Evolutionary conservation across 2,329 filamentous ascomycete species (phyloP).

Genomic region (Lasiodiplodia hormozganensis): DNA sequence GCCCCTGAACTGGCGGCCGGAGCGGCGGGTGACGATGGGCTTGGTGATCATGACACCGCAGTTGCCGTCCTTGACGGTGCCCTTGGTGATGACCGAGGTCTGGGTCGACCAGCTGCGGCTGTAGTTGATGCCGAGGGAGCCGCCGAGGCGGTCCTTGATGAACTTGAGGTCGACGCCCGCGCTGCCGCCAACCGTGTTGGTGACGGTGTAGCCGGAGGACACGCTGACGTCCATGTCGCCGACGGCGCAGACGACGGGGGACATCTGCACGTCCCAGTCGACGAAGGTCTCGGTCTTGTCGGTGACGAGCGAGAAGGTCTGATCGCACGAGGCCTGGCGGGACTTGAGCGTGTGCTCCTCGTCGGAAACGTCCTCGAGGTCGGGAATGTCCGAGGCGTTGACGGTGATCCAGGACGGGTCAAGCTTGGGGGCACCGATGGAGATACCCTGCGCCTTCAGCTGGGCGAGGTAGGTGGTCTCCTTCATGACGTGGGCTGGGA

Average conservation of each 20-base stretch:
- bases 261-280: conserved; percentile 51
- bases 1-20: conserved; percentile 32
- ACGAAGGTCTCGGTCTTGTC: conserved; percentile 41
- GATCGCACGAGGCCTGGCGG: conserved; percentile 22
- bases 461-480: conserved; percentile 14
- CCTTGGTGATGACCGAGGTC: background rate
- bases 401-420: background rate
- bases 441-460: conserved; percentile 19
- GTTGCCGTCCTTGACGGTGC: background rate
- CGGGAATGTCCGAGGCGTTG: background rate
- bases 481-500: conserved; percentile 1
- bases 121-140: conserved; percentile 39
- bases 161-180: conserved; percentile 32
- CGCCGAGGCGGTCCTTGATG: conserved; percentile 38
- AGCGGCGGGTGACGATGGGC: conserved; percentile 34
- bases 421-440: conserved; percentile 2
- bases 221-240: conserved; percentile 40
- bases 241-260: conserved; percentile 42
- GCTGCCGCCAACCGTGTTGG: conserved; percentile 40
- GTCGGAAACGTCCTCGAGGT: background rate
- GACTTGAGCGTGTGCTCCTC: background rate
- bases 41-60: conserved; percentile 15
- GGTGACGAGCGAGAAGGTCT: conserved; percentile 34
- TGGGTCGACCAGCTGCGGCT: conserved; percentile 38
- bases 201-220: conserved; percentile 44